Evolutionary conservation across 352 stramenopile species (phyloP), one percentile per base, ranked within the genome.

Genomic region (Phytopythium cucurbitacearum): DNA sequence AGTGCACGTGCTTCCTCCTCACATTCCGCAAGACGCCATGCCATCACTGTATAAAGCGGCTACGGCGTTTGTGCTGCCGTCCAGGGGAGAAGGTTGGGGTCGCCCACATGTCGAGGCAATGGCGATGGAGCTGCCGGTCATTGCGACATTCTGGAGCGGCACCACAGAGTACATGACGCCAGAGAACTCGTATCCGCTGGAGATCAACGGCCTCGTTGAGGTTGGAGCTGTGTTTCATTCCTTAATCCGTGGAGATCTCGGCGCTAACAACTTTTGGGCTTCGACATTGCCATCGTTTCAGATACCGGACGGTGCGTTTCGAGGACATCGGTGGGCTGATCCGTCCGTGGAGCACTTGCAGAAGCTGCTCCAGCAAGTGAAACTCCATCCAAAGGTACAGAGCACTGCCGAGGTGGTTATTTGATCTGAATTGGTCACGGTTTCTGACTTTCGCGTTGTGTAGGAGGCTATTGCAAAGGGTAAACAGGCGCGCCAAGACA

Each of bases 41-140:
- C 77, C 78, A 7, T 49, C 69, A 0, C 48, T 97, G 28, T 96
- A 96, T 51, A 82, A 84, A 48, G 69, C 83, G 28, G 87, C 85
- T 7, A 82, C 70, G 16, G 84, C 85, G 7, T 93, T 97, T 53
- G 92, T 97, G 48, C 65, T 97, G 5, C 93, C 93, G 3, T 96
- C 86, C 4, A 69, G 91, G 47, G 93, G 93, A n/a, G 93, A 98
- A 76, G 91, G 93, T 34, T 98, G 92, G 93, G 91, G 94, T 4
- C 78, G 94, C 12, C 91, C 91, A 11, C 89, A 97, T 54, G 87
- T 97, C 1, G 94, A 98, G 54, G 91, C 92, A 7, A 98, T 98
- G 94, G 73, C 87, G 3, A 97, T 96, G 84, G 90, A 72, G 5
- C 59, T 89, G 28, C 87, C 90, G 11, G 66, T 98, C 4, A 93